Percentiles rank a stretch among this genome's conserved stretches.
phyloP scores from a whole-genome alignment of 2,329 filamentous ascomycete genomes.

The Hypoxylon sp. region DNA sequence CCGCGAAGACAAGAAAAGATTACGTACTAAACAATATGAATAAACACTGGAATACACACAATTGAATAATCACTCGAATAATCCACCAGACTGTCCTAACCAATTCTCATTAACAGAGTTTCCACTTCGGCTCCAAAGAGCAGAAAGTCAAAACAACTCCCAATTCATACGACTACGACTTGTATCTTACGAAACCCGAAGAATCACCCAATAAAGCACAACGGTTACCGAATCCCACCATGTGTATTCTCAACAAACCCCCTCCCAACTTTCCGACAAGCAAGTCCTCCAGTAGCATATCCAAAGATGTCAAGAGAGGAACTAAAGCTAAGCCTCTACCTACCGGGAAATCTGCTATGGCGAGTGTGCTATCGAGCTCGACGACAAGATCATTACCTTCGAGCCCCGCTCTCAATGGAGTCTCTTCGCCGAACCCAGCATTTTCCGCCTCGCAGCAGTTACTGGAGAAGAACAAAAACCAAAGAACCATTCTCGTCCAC shows the following conservation, averaged over 20 bases:
- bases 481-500: constrained; percentile 70
- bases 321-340: constrained; percentile 52
- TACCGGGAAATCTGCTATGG: constrained; percentile 59
- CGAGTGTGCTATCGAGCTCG: constrained; percentile 60
- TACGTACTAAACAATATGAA: background rate
- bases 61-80: constrained; percentile 18
- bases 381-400: constrained; percentile 64
- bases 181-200: constrained; percentile 70
- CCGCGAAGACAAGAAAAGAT: constrained; percentile 8
- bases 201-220: constrained; percentile 63
- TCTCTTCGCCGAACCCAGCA: constrained; percentile 68
- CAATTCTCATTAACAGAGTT: constrained; percentile 59
- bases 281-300: constrained; percentile 51
- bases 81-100: constrained; percentile 27
- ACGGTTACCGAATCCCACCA: constrained; percentile 65
- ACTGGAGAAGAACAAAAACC: constrained; percentile 68
- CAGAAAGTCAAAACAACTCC: constrained; percentile 63
- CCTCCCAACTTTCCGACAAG: constrained; percentile 25
- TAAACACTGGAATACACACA: background rate
- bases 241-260: constrained; percentile 65
- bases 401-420: constrained; percentile 70
- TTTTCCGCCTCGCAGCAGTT: constrained; percentile 67
- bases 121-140: constrained; percentile 68
- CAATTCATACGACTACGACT: constrained; percentile 67
- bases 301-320: constrained; percentile 48